Base-by-base conservation (phyloP, 2,329 filamentous ascomycete species). In the Endocalyx cinctus region DNA sequence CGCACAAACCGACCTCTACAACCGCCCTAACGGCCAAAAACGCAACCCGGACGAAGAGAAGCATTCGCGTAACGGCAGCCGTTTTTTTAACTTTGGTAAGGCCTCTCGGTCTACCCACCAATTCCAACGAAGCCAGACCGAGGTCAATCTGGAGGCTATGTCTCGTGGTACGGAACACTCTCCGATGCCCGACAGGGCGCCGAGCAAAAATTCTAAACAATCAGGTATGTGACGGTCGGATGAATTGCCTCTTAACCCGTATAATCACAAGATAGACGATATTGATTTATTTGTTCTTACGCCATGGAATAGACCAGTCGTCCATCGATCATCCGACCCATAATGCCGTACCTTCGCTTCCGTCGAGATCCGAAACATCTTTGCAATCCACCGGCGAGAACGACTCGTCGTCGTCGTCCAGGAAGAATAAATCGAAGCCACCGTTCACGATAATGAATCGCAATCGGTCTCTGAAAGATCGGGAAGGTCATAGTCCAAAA, bases 391-490 rank as follows among this genome's bases (percentile, higher is more conserved):
- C 61, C n/a, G 54, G 56, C 34, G 72, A 77, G 28, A 54, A 61
- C 54, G 72, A 77, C 33, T 34, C 45, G 23, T 47, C 42, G n/a
- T 54, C 56, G 5, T 48, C 55, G 14, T n/a, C n/a, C n/a, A 72
- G 67, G 54, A 73, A 66, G 51, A 59, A 51, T 45, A 78, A 77
- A 46, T 63, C 68, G 11, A 79, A 78, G 40, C n/a, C n/a, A n/a
- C 62, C 70, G 7, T 79, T 79, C 53, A 63, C 63, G 14, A 57
- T 74, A 16, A 54, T 79, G 12, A 62, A 64, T 38, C 72, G 75
- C 26, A 66, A 66, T 38, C 67, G 62, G 43, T 78, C 74, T 13
- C 58, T 68, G 39, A 73, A 66, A 48, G 70, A 73, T 34, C 59
- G 55, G 39, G 55, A 58, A 37, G 52, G 50, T 30, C 47, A 42